phyloP scores from a whole-genome alignment of 78 protist genomes.

The Emiliania huxleyi region DNA sequence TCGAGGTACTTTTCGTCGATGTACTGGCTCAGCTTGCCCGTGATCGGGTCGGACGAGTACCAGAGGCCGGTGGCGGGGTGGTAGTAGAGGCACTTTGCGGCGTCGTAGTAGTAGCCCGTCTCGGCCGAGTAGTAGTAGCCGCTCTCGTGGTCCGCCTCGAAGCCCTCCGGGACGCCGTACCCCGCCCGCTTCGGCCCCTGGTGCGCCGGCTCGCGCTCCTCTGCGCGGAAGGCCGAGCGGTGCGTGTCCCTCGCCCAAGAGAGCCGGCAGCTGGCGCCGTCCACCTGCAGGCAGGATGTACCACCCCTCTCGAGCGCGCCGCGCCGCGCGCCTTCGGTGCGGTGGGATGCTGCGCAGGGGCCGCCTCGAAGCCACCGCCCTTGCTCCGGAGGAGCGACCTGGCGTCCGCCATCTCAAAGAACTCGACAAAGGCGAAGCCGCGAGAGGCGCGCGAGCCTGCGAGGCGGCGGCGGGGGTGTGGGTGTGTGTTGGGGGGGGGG shows the following conservation, averaged over 20 bases:
- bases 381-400: neutral
- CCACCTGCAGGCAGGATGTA: neutral
- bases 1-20: neutral
- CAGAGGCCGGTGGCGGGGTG: neutral
- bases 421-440: neutral
- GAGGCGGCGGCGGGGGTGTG: neutral
- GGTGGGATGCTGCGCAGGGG: too few species aligned
- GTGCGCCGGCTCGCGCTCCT: neutral
- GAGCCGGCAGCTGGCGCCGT: neutral
- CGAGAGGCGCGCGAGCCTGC: neutral
- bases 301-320: too few species aligned
- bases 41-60: neutral
- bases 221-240: neutral
- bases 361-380: too few species aligned
- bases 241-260: neutral
- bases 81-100: neutral
- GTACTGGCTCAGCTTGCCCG: neutral
- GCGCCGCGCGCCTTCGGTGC: too few species aligned
- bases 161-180: neutral
- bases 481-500: neutral
- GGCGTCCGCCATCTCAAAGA: neutral
- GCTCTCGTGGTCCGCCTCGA: neutral
- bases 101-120: slow-evolving; percentile 16
- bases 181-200: neutral
- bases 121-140: neutral